These are phyloP conservation scores for Wickerhamomyces mucosus DNA, from an alignment of 805 yeast genomes.

Conservation along the genomic window DNA sequence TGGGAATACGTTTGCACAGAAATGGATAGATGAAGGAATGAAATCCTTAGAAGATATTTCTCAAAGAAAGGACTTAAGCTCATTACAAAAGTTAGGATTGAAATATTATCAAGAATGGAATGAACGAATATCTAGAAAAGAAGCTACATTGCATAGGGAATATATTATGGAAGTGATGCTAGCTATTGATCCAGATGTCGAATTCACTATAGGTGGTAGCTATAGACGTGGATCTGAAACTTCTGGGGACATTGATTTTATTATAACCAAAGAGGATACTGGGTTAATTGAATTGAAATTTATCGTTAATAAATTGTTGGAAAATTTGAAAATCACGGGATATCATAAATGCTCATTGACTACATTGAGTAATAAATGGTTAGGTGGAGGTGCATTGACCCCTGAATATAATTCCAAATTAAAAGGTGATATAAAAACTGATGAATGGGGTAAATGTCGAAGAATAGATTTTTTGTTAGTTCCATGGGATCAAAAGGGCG, in stretches of 20 bases:
- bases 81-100: conserved; percentile 29
- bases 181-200: conserved; percentile 26
- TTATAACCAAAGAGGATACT: conserved; percentile 29
- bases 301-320: conserved; percentile 16
- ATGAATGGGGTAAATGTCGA: conserved; percentile 38
- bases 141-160: conserved; percentile 31
- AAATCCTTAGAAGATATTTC: conserved; percentile 30
- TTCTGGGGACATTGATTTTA: conserved; percentile 46
- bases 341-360: conserved; percentile 19
- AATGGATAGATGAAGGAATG: conserved; percentile 30
- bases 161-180: conserved; percentile 19
- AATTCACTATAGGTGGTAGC: conserved; percentile 38
- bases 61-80: conserved; percentile 19
- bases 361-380: conserved; percentile 19
- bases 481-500: conserved; percentile 36
- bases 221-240: conserved; percentile 36
- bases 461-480: conserved; percentile 43
- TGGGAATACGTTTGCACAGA: conserved; percentile 32
- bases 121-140: conserved; percentile 33
- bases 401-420: conserved; percentile 14
- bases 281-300: conserved; percentile 14
- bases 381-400: conserved; percentile 23
- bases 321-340: conserved; percentile 17
- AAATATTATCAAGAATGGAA: conserved; percentile 39
- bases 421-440: conserved; percentile 22